phyloP scores from a whole-genome alignment of 768 basidiomycete species.

The Leccinellum albellum region DNA sequence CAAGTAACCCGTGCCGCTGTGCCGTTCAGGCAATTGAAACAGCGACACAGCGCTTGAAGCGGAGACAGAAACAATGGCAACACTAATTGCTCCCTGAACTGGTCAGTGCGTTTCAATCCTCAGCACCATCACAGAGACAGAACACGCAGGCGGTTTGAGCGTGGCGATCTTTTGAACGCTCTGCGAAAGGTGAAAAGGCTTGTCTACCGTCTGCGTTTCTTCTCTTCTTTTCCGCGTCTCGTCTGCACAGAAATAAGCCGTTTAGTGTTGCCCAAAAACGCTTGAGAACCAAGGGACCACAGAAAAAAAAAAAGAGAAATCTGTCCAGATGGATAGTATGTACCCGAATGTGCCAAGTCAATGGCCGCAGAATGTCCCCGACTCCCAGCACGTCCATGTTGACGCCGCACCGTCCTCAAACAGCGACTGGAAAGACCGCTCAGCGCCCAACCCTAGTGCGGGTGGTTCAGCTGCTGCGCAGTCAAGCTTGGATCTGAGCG shows the following conservation, averaged over 20 bases:
- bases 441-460: slow-evolving; percentile 20
- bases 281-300: slow-evolving; percentile 38
- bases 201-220: slow-evolving; percentile 37
- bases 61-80: slow-evolving; percentile 28
- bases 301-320: slow-evolving; percentile 39
- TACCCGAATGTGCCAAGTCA: slow-evolving; percentile 43
- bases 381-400: slow-evolving; percentile 31
- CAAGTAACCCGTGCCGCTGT: slow-evolving; percentile 19
- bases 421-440: slow-evolving; percentile 40
- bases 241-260: slow-evolving; percentile 45
- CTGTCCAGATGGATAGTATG: slow-evolving; percentile 43
- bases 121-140: slow-evolving; percentile 39
- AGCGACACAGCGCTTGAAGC: slow-evolving; percentile 24
- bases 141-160: slow-evolving; percentile 38
- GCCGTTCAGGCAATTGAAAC: slow-evolving; percentile 21
- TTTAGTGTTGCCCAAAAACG: slow-evolving; percentile 41
- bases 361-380: slow-evolving; percentile 38
- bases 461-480: slow-evolving; percentile 31
- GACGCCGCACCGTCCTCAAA: slow-evolving; percentile 28
- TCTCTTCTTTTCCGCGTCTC: slow-evolving; percentile 33
- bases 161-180: slow-evolving; percentile 32
- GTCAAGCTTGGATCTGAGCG: slow-evolving; percentile 38
- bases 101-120: slow-evolving; percentile 35
- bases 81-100: slow-evolving; percentile 21
- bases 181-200: slow-evolving; percentile 40